Conservation (phyloP, 1,284 basidiomycete species). For the Sphagnurus paluster region DNA sequence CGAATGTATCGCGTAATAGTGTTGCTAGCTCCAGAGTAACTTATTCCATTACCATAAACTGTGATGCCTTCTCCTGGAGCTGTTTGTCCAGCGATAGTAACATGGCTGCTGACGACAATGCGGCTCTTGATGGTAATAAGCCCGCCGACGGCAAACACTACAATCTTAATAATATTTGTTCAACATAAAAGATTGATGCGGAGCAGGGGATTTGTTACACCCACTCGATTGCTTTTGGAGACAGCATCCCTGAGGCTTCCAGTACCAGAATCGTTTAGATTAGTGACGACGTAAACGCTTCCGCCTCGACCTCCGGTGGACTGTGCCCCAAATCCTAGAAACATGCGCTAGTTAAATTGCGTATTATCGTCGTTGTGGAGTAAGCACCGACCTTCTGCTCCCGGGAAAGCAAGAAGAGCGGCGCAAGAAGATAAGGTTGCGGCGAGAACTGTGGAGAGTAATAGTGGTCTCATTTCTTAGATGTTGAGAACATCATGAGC, state of each 20-base stretch:
- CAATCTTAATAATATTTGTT: slow-evolving; percentile 30
- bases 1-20: slow-evolving; percentile 38
- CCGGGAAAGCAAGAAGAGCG: slow-evolving; percentile 31
- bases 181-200: not conserved
- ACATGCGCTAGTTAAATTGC: not conserved
- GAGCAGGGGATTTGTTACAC: not conserved
- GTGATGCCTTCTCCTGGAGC: slow-evolving; percentile 36
- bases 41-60: slow-evolving; percentile 34
- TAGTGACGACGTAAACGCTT: slow-evolving; percentile 34
- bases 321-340: slow-evolving; percentile 34
- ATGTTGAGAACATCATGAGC: too few relatives aligned
- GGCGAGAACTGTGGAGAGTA: slow-evolving; percentile 8
- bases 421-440: slow-evolving; percentile 15
- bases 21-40: slow-evolving; percentile 32
- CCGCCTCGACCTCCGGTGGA: slow-evolving; percentile 33
- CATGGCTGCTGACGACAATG: slow-evolving; percentile 33
- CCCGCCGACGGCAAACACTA: slow-evolving; percentile 37
- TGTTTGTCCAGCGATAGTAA: slow-evolving; percentile 34
- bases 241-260: slow-evolving; percentile 38
- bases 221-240: slow-evolving; percentile 29
- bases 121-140: slow-evolving; percentile 32
- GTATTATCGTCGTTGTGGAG: not conserved
- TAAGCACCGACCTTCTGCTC: slow-evolving; percentile 27
- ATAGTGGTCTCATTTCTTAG: slow-evolving; percentile 14
- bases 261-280: slow-evolving; percentile 32